Evolutionary conservation across 2,329 filamentous ascomycete species (phyloP).

Genomic region (Xenoacremonium recifei): DNA sequence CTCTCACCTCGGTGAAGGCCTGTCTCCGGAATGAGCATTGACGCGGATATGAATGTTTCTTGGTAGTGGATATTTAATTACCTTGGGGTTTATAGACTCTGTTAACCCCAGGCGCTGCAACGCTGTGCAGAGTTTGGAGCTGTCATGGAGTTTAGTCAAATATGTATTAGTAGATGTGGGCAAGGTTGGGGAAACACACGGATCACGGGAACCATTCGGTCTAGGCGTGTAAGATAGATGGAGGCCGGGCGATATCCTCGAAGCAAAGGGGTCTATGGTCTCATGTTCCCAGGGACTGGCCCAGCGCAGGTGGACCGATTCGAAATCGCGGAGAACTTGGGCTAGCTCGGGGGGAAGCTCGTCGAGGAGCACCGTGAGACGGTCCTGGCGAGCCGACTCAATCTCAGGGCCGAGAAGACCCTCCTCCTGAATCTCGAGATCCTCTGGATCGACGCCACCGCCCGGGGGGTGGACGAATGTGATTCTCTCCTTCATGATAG

Average conservation of each 20-base stretch:
- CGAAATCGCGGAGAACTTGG: slow-evolving; percentile 59
- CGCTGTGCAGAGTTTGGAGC: slow-evolving; percentile 54
- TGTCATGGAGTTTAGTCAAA: slow-evolving; percentile 21
- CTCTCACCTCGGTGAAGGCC: slow-evolving; percentile 58
- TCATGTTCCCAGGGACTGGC: slow-evolving; percentile 57
- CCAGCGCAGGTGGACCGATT: slow-evolving; percentile 80
- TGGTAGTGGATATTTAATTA: slow-evolving; percentile 13
- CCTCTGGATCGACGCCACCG: slow-evolving; percentile 60
- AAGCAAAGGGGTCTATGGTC: slow-evolving; percentile 67
- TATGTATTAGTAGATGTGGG: not conserved
- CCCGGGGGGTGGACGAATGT: slow-evolving; percentile 74
- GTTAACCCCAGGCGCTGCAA: slow-evolving; percentile 58
- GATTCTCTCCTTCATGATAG: slow-evolving; percentile 69
- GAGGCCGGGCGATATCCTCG: slow-evolving; percentile 74
- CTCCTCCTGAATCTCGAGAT: slow-evolving; percentile 56
- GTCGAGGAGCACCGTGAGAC: slow-evolving; percentile 68
- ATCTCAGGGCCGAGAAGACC: slow-evolving; percentile 57
- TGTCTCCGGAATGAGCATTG: slow-evolving; percentile 33
- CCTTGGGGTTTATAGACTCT: slow-evolving; percentile 47
- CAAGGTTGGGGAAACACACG: slow-evolving; percentile 17
- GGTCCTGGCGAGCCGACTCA: slow-evolving; percentile 72
- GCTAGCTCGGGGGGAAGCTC: slow-evolving; percentile 72
- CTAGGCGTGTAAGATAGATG: slow-evolving; percentile 74
- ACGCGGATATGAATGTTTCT: not conserved
- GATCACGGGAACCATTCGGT: slow-evolving; percentile 10